Evolutionary conservation across 2,329 filamentous ascomycete species (phyloP).

Genomic region (Sporothrix brunneoviolacea): DNA sequence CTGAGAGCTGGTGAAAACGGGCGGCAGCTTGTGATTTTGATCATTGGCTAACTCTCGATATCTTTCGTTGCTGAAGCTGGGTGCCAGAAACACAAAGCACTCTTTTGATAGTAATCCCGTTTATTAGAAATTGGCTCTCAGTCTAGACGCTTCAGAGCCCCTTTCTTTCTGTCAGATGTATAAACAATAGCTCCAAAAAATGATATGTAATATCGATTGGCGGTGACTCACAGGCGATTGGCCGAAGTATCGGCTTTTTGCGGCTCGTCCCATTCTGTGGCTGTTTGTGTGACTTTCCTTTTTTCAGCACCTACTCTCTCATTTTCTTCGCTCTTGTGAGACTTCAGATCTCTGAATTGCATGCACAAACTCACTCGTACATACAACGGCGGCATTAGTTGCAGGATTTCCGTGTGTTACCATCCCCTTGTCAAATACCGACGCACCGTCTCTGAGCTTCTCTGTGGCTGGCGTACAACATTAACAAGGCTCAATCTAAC

Average conservation of each 20-base stretch:
- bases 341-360: background rate
- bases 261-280: background rate
- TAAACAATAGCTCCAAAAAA: no score
- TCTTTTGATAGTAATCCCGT: no score
- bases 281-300: background rate
- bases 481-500: no score
- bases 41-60: no score
- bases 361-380: background rate
- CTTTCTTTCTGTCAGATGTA: background rate
- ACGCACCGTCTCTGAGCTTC: no score
- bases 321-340: background rate
- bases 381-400: conserved; percentile 5
- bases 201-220: no score
- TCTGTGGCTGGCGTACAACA: no score
- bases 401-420: conserved; percentile 5
- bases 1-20: no score
- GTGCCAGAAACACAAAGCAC: no score
- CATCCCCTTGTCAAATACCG: background rate
- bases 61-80: no score
- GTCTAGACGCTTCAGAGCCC: background rate
- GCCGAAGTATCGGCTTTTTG: background rate
- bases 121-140: background rate
- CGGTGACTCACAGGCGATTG: no score
- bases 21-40: no score
- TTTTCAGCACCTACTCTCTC: background rate